These are phyloP conservation scores for Actinidia arguta DNA, from an alignment of 179 eudicot genomes.

Conservation along the genomic window DNA sequence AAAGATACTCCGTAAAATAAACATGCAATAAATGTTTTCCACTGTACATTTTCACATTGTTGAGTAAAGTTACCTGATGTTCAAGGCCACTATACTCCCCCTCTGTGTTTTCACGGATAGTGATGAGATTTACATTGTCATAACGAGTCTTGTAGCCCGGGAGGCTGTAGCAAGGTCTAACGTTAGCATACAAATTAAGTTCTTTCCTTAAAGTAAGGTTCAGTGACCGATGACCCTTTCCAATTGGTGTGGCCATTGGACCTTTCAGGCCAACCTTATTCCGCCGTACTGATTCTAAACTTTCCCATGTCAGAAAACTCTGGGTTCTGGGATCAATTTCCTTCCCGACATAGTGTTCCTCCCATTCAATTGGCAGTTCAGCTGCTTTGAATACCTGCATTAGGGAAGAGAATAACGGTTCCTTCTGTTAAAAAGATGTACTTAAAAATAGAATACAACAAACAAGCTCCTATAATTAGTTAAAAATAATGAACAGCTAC, in stretches of 20 bases:
- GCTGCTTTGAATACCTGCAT: constrained; percentile 76
- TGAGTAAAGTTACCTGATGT: constrained; percentile 74
- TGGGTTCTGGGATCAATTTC: constrained; percentile 94
- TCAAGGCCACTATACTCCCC: constrained; percentile 99
- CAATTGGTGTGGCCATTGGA: constrained; percentile 99
- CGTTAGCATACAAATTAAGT: constrained; percentile 93
- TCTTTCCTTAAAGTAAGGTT: constrained; percentile 97
- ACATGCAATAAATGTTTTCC: background rate
- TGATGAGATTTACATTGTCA: constrained; percentile 90
- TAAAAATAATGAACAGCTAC: background rate
- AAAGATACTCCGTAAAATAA: constrained; percentile 14
- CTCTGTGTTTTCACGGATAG: constrained; percentile 99
- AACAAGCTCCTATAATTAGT: background rate
- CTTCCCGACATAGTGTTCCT: constrained; percentile 86
- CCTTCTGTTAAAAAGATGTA: background rate
- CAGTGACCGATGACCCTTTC: constrained; percentile 96
- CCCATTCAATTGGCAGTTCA: constrained; percentile 94
- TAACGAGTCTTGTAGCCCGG: constrained; percentile 98
- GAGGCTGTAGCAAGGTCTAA: constrained; percentile 97
- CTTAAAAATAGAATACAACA: no score
- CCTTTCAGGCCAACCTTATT: constrained; percentile 96
- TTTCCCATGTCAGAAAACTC: constrained; percentile 97
- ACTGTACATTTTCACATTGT: background rate
- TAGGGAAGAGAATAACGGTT: background rate
- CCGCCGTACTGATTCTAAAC: constrained; percentile 83